These are phyloP conservation scores for Colletotrichum higginsianum DNA, from an alignment of 2,329 filamentous ascomycete species.

Conservation along the genomic window DNA sequence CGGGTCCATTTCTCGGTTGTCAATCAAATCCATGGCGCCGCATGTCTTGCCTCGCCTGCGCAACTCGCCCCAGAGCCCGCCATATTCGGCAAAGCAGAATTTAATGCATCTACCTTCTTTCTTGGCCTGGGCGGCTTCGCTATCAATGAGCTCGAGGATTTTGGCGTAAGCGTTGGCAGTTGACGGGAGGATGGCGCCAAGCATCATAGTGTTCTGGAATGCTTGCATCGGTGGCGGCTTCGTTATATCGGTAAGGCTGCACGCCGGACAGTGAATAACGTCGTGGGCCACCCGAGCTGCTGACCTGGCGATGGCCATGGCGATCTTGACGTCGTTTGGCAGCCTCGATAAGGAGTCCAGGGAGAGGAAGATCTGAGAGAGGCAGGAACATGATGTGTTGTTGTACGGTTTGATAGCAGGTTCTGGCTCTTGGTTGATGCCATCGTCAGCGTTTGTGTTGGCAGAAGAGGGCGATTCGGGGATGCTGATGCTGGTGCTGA, in stretches of 20 bases:
- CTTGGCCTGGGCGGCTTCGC: conserved; percentile 62
- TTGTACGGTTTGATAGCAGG: conserved; percentile 25
- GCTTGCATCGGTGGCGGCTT: conserved; percentile 60
- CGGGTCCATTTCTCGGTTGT: conserved; percentile 64
- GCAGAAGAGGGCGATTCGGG: conserved; percentile 29
- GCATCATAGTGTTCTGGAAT: conserved; percentile 72
- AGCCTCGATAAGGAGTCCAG: conserved; percentile 65
- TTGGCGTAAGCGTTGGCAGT: conserved; percentile 70
- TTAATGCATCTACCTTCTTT: conserved; percentile 57
- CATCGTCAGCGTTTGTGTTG: not conserved
- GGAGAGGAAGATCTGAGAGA: conserved; percentile 65
- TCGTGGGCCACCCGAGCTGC: conserved; percentile 66
- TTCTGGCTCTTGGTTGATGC: not conserved
- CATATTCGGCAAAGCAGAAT: conserved; percentile 63
- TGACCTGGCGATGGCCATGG: conserved; percentile 63
- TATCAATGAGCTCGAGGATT: conserved; percentile 69
- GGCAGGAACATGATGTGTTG: conserved; percentile 61
- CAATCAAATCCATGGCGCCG: conserved; percentile 50
- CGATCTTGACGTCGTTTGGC: conserved; percentile 60
- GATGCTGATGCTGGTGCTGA: conserved; percentile 14
- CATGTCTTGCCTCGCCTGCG: conserved; percentile 47
- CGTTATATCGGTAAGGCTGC: conserved; percentile 57
- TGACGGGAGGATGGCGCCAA: conserved; percentile 71
- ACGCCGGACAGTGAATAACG: conserved; percentile 65
- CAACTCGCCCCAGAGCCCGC: conserved; percentile 63